Conservation (phyloP, 2,329 filamentous ascomycete species). For the Cryphonectria parasitica region DNA sequence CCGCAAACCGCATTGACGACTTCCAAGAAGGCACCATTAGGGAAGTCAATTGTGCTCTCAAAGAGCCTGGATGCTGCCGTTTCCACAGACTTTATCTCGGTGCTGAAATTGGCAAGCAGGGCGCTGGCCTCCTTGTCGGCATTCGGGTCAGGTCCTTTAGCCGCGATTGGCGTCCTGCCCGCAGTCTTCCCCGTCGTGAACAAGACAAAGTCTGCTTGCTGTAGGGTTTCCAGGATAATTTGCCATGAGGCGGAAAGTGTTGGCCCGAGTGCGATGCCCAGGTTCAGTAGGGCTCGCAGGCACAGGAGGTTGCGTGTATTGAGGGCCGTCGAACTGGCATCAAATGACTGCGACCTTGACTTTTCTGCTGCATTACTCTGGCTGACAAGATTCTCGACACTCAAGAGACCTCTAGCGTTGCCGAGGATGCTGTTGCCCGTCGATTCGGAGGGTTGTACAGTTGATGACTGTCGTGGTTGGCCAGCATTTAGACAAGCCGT, state of each 20-base stretch:
- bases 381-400: constrained; percentile 71
- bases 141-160: constrained; percentile 50
- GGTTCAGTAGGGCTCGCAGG: constrained; percentile 85
- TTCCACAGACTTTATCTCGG: constrained; percentile 87
- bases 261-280: constrained; percentile 91
- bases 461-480: constrained; percentile 46
- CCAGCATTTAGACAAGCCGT: constrained; percentile 61
- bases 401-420: constrained; percentile 73
- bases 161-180: constrained; percentile 54
- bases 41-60: constrained; percentile 91
- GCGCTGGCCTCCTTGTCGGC: constrained; percentile 55
- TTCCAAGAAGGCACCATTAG: constrained; percentile 77
- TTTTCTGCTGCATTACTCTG: constrained; percentile 58
- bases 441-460: constrained; percentile 52
- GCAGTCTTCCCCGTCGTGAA: constrained; percentile 63
- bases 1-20: constrained; percentile 77
- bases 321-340: constrained; percentile 59
- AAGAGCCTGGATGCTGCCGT: constrained; percentile 83
- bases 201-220: constrained; percentile 89
- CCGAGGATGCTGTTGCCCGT: constrained; percentile 63
- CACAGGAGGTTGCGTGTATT: constrained; percentile 91
- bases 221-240: constrained; percentile 88
- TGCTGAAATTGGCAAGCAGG: constrained; percentile 69
- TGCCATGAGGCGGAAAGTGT: constrained; percentile 85
- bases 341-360: constrained; percentile 62